phyloP scores from a whole-genome alignment of 2,329 filamentous ascomycete genomes.

The Ascochyta rabiei region DNA sequence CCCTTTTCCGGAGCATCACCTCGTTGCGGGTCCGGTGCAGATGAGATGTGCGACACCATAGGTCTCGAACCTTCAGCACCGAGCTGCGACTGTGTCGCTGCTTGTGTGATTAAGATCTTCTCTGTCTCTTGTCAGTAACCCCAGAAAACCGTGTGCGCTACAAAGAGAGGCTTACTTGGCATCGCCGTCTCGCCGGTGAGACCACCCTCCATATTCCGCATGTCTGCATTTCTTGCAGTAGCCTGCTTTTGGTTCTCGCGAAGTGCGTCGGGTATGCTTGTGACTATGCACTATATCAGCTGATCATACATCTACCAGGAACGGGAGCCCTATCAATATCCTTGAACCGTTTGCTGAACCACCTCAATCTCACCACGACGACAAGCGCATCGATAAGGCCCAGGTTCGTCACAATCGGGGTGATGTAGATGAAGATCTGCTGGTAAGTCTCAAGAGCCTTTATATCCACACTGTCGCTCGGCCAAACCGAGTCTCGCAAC shows the following conservation, averaged over 20 bases:
- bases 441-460: conserved; percentile 58
- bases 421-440: conserved; percentile 59
- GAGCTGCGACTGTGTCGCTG: too few species aligned
- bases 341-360: conserved; percentile 57
- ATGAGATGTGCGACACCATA: too few species aligned
- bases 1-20: too few species aligned
- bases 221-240: background rate
- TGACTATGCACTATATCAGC: too few species aligned
- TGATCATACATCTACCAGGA: too few species aligned
- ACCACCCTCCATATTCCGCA: conserved; percentile 7
- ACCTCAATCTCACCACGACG: conserved; percentile 55
- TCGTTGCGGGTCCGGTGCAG: too few species aligned
- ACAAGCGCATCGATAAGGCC: conserved; percentile 59
- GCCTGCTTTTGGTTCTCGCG: background rate
- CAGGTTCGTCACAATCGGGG: conserved; percentile 57
- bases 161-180: background rate
- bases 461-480: conserved; percentile 53
- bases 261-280: too few species aligned
- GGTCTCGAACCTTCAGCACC: too few species aligned
- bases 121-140: too few species aligned
- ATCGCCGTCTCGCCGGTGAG: conserved; percentile 10
- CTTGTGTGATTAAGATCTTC: too few species aligned
- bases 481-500: background rate
- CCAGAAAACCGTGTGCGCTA: too few species aligned
- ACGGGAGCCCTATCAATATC: conserved; percentile 30